phyloP scores from a whole-genome alignment of 208 protist species.

The Leishmania tropica region DNA sequence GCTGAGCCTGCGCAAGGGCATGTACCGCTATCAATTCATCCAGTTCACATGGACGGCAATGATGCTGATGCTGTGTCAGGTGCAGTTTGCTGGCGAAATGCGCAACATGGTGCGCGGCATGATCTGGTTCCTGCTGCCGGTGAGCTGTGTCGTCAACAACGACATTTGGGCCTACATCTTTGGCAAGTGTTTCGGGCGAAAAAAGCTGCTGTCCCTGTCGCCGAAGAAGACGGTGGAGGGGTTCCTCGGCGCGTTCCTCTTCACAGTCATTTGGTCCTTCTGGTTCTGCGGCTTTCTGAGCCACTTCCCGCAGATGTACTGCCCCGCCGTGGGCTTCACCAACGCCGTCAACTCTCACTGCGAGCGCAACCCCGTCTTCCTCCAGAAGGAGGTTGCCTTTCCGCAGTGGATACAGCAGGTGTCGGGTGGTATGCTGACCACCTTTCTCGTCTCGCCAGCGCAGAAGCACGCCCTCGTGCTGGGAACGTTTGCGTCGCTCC shows the following conservation, averaged over 20 bases:
- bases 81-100: conserved; percentile 66
- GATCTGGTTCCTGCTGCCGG: conserved; percentile 93
- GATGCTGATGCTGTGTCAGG: conserved; percentile 77
- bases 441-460: conserved; percentile 66
- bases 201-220: conserved; percentile 79
- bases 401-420: conserved; percentile 61
- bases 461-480: conserved; percentile 95
- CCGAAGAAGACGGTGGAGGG: conserved; percentile 94
- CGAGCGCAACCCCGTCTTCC: conserved; percentile 73
- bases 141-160: conserved; percentile 90
- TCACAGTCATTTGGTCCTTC: conserved; percentile 90
- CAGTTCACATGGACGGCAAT: conserved; percentile 91
- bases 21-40: conserved; percentile 93
- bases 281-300: conserved; percentile 92
- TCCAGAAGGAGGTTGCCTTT: conserved; percentile 59
- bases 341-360: conserved; percentile 50
- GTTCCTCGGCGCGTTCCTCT: conserved; percentile 89
- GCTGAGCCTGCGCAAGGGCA: conserved; percentile 77
- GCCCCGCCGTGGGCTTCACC: conserved; percentile 80
- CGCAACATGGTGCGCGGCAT: conserved; percentile 90
- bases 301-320: conserved; percentile 88
- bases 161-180: conserved; percentile 93
- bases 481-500: conserved; percentile 95
- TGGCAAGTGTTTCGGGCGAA: conserved; percentile 92
- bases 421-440: conserved; percentile 43